Percentiles rank a stretch among this genome's conserved stretches.
These are phyloP conservation scores for Lasiosphaeria hispida DNA, from an alignment of 495 filamentous ascomycete species.

Conservation along the genomic window DNA sequence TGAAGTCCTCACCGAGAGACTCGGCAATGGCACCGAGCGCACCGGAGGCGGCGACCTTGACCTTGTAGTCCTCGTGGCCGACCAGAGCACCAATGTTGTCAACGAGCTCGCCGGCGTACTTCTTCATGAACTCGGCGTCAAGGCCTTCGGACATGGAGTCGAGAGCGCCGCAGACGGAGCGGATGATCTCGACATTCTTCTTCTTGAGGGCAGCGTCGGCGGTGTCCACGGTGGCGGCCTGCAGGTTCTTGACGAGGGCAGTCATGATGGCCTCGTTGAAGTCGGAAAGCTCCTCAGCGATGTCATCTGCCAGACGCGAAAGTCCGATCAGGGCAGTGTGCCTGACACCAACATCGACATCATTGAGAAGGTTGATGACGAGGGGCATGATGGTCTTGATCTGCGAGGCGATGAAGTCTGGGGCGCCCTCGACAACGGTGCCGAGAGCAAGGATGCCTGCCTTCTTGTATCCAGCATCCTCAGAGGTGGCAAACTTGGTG, in stretches of 20 bases:
- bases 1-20: slow-evolving; percentile 76
- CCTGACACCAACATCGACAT: slow-evolving; percentile 76
- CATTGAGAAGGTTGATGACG: slow-evolving; percentile 79
- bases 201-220: slow-evolving; percentile 55
- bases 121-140: slow-evolving; percentile 74
- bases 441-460: slow-evolving; percentile 90
- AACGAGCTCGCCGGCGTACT: slow-evolving; percentile 79
- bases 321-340: slow-evolving; percentile 83
- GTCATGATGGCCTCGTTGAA: slow-evolving; percentile 82
- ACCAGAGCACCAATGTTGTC: slow-evolving; percentile 80
- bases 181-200: slow-evolving; percentile 78
- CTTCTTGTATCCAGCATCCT: slow-evolving; percentile 73
- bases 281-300: slow-evolving; percentile 80
- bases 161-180: slow-evolving; percentile 84
- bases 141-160: slow-evolving; percentile 89
- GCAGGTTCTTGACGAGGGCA: slow-evolving; percentile 80
- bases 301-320: slow-evolving; percentile 85
- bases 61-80: slow-evolving; percentile 77
- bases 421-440: slow-evolving; percentile 93
- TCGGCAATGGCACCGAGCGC: slow-evolving; percentile 88
- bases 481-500: slow-evolving; percentile 70
- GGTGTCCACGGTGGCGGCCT: slow-evolving; percentile 60
- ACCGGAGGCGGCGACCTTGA: slow-evolving; percentile 83
- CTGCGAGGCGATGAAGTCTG: slow-evolving; percentile 92
- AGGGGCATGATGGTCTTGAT: slow-evolving; percentile 80